Base-by-base conservation (phyloP, 2,329 filamentous ascomycete genomes). In the Fusarium newnesense region DNA sequence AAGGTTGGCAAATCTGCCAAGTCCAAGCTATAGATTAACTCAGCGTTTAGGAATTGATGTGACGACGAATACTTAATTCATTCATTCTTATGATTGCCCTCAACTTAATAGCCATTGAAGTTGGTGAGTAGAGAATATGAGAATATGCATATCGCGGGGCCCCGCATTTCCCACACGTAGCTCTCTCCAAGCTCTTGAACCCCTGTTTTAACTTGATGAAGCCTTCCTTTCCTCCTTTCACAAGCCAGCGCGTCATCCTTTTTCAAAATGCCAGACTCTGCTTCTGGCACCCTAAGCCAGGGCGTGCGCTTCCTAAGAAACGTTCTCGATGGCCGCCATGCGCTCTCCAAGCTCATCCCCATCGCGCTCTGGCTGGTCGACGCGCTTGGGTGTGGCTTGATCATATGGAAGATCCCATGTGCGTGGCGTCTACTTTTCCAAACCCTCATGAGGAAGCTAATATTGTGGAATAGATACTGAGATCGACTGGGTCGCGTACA, bases 401-500 rank as follows among this genome's bases (percentile, higher is more conserved):
- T 98, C 72, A 93, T 97, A 73, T 91, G 90, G 87, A 95, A 91
- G 81, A 87, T 97, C 65, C 91, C 95, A 44, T 97, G 95, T 97
- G 85, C 84, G 92, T 59, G 63, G 49, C 67, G 57, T 39, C 28
- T 5, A 24, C 37, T 61, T 61, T 26, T 32, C 39, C 53, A n/a
- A 21, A 54, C n/a, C n/a, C 43, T 9, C 32, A 30, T 4, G 18
- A 26, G 40, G 64, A 60, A 70, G 53, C 69, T 74, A 49, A 75
- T 37, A 7, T 16, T 12, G 18, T 39, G 34, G 49, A 53, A 47
- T 75, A 88, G 96, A 99, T 81, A 99, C 96, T 47, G 96, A 99
- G 83, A 99, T 99, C 79, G 96, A 99, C 84, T 99, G 96, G 96
- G 89, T 88, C 67, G 94, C 96, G 1, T 99, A 99, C 83, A 98